These are phyloP conservation scores for Cercospora canescens DNA, from an alignment of 2,329 filamentous ascomycete genomes.

Conservation along the genomic window DNA sequence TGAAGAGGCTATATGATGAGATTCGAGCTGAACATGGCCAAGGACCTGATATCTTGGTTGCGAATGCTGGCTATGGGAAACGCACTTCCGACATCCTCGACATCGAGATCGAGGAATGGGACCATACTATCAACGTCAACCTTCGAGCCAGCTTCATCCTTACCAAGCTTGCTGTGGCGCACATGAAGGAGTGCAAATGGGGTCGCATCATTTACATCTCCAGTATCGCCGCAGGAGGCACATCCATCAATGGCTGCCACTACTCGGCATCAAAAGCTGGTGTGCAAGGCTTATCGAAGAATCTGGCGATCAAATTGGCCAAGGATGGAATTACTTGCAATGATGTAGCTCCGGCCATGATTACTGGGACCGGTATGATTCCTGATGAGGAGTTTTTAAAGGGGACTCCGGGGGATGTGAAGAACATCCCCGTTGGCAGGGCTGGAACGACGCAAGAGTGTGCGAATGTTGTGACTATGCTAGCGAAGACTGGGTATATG, in stretches of 20 bases:
- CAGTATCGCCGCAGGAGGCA: constrained; percentile 63
- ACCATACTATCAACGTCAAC: constrained; percentile 64
- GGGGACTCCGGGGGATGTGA: constrained; percentile 55
- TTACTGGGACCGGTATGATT: constrained; percentile 59
- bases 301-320: constrained; percentile 61
- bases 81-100: constrained; percentile 53
- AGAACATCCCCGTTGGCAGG: constrained; percentile 60
- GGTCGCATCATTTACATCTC: constrained; percentile 66
- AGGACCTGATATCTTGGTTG: constrained; percentile 62
- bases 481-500: constrained; percentile 59
- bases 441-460: constrained; percentile 61
- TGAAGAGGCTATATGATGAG: constrained; percentile 56
- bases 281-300: constrained; percentile 64
- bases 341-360: constrained; percentile 70
- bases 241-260: constrained; percentile 57
- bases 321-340: constrained; percentile 66
- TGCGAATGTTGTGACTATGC: constrained; percentile 62
- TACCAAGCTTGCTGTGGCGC: constrained; percentile 59
- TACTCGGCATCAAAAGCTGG: constrained; percentile 43
- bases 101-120: constrained; percentile 65
- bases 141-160: constrained; percentile 64
- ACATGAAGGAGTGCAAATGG: constrained; percentile 62
- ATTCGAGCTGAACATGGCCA: constrained; percentile 56
- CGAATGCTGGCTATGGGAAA: constrained; percentile 67
- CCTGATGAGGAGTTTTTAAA: constrained; percentile 51